Evolutionary conservation across 1,139 yeast genomes (phyloP), one percentile per base, ranked within the genome.

Genomic region (Debaryomycetaceae sp.): DNA sequence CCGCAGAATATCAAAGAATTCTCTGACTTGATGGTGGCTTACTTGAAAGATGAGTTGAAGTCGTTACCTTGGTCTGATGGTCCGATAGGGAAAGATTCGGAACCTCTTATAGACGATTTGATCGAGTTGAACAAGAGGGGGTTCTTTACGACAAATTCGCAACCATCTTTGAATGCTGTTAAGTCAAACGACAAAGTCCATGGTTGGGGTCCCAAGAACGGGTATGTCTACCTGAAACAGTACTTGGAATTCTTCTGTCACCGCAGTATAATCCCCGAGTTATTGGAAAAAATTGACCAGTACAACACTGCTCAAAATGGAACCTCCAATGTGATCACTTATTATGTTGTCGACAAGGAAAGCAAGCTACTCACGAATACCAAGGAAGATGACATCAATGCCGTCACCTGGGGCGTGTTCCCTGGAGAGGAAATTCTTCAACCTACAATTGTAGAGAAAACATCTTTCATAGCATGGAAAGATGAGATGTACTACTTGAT

Each of bases 351-450:
- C 40, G 85, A 86, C 61, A 70, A 73, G 45, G 57, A 65, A 3
- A 91, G 90, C 24, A 71, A 79, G 37, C 71, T 88, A 49, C 57
- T 65, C 36, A 75, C 81, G 36, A 91, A 91, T 63, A 82, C 93
- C 41, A 78, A 77, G 37, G 85, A 80, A 41, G 87, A 83, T 48
- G 87, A 85, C 51, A 90, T 95, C 53, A 90, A 89, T 60, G 97
- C 98, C 6, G 97, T 90, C 43, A 93, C 99, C 11, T 93, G 99
- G 99, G 98, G 97, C 51, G 88, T 87, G 37, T 89, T 87, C 77
- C 96, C 96, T 17, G 95, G 95, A 40, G 87, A 86, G 61, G 96
- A 89, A 66, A 87, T 89, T 43, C 75, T 87, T 54, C 96, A 89
- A 65, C 96, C 97, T 44, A 89, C 97, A 1, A 87, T 89, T 59